A percentile compares a stretch with the other conserved stretches of the same genome.
phyloP scores from a whole-genome alignment of 106 monocot genomes.

The Triglochin maritima region DNA sequence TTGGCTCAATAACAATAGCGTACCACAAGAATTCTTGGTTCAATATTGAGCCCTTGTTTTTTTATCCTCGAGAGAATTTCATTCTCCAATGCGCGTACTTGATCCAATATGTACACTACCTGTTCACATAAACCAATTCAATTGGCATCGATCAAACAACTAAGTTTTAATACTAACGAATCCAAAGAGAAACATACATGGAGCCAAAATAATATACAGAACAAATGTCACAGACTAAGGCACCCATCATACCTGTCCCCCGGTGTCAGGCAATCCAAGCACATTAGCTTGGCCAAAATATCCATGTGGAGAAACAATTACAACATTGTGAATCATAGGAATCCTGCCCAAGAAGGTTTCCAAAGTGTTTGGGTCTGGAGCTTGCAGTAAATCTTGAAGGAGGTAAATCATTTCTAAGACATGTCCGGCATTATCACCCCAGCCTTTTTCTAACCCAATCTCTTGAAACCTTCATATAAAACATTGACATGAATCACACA shows the following conservation, averaged over 20 bases:
- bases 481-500: neutral
- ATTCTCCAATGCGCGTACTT: constrained; percentile 80
- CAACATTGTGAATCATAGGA: constrained; percentile 93
- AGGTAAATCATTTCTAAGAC: constrained; percentile 83
- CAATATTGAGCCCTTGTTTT: constrained; percentile 66
- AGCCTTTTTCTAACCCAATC: constrained; percentile 86
- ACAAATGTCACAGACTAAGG: neutral
- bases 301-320: constrained; percentile 89
- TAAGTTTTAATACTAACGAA: too few relatives aligned
- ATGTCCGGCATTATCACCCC: constrained; percentile 67
- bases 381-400: constrained; percentile 85
- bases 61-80: constrained; percentile 80
- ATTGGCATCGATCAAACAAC: neutral
- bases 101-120: constrained; percentile 94
- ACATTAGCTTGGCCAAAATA: constrained; percentile 95
- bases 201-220: neutral
- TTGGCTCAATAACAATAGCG: neutral
- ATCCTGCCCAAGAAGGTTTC: constrained; percentile 81
- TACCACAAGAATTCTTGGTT: constrained; percentile 87
- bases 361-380: constrained; percentile 67
- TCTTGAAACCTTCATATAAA: constrained; percentile 59
- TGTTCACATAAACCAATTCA: constrained; percentile 6
- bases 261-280: constrained; percentile 83
- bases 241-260: constrained; percentile 70
- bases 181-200: neutral